Base-by-base conservation (phyloP, 2,329 filamentous ascomycete genomes). In the Colletotrichum siamense region DNA sequence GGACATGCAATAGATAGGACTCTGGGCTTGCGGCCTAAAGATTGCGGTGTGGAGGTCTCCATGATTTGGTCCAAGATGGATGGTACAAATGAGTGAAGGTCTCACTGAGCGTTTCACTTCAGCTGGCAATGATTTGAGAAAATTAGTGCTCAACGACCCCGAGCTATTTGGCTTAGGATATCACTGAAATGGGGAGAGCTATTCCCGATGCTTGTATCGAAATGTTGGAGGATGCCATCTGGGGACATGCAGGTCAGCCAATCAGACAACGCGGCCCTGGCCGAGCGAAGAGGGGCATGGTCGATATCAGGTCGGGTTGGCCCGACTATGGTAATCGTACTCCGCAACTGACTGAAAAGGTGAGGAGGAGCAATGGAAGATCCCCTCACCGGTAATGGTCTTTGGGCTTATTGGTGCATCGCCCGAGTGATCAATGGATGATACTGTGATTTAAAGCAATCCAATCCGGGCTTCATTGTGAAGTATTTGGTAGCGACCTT, bases 81-180 rank as follows among this genome's bases (percentile, higher is more conserved):
- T 49, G 7, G 10, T 13, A 8, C 3, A 7, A 13, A 13, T 49
- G 44, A 22, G 3, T 12, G 1, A 22, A 22, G n/a, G n/a, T n/a
- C 18, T 49, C 44, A 12, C 44, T 13, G n/a, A 22, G n/a, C 10
- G 18, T 49, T 22, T 12, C 6, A 22, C 44, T 22, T 22, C 18
- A 49, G n/a, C 4, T 13, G 13, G 3, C 6, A 4, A 7, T 13
- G 44, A 1, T 6, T 49, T 22, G 3, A 12, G 44, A 49, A 22
- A 49, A 0, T 22, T 1, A 2, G 3, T 13, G 44, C 3, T 52
- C 44, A 22, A 3, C 3, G 12, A 52, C 4, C 3, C 44, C n/a
- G 10, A 5, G 7, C 13, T 22, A 5, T 22, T 52, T 22, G 10
- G n/a, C n/a, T 22, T 1, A 22, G n/a, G 44, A 52, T 13, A 13